Conservation (phyloP, 116 monocot genomes). For the Dioscorea cayenensis region DNA sequence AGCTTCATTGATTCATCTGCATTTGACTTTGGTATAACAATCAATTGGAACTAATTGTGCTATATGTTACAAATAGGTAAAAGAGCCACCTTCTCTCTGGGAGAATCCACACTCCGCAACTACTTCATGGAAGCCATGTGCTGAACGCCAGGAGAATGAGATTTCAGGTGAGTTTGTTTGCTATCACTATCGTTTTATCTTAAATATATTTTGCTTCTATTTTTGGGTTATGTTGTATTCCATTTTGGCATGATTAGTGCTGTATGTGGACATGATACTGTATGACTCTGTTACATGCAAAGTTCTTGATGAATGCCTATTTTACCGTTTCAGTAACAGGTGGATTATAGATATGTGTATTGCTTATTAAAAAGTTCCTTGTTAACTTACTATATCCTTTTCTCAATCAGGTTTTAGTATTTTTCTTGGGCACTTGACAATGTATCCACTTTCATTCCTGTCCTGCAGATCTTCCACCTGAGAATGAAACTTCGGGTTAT, state of each 20-base stretch:
- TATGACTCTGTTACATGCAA: too few relatives aligned
- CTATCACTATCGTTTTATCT: not conserved
- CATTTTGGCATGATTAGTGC: too few relatives aligned
- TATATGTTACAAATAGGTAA: slow-evolving; percentile 31
- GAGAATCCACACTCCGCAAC: slow-evolving; percentile 82
- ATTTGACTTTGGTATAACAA: not conserved
- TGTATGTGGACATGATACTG: too few relatives aligned
- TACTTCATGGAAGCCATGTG: slow-evolving; percentile 92
- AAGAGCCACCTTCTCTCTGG: slow-evolving; percentile 78
- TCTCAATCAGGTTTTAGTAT: not conserved
- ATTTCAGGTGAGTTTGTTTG: slow-evolving; percentile 36
- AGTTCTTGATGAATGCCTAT: too few relatives aligned
- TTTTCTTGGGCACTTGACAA: not conserved
- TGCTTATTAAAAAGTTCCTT: not conserved
- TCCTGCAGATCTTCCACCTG: slow-evolving; percentile 61
- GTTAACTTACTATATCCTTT: not conserved
- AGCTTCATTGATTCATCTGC: not conserved
- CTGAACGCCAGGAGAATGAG: slow-evolving; percentile 56
- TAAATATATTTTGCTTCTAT: not conserved
- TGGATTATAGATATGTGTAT: not conserved
- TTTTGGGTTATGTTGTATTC: not conserved
- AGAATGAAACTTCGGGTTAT: slow-evolving; percentile 92
- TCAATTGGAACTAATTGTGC: not conserved
- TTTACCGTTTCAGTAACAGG: too few relatives aligned
- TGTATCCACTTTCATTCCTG: not conserved